These are phyloP conservation scores for Immersiporthe knoxdaviesiana DNA, from an alignment of 2,329 filamentous ascomycete genomes.

Conservation along the genomic window DNA sequence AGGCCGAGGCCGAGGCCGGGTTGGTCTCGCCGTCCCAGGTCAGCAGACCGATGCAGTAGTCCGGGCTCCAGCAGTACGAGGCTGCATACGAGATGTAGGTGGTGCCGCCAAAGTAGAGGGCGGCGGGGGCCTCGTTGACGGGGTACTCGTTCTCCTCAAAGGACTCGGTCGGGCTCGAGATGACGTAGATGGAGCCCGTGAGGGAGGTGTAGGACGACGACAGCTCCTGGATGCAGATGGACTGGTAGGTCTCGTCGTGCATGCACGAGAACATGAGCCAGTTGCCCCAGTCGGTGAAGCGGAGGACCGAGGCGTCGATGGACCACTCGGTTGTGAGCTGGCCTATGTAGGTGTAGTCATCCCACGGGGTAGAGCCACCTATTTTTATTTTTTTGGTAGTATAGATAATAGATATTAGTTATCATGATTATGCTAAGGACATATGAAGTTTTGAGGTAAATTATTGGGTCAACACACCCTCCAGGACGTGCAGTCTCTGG, in stretches of 20 bases:
- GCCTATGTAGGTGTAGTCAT: conserved; percentile 52
- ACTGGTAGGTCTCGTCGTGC: conserved; percentile 44
- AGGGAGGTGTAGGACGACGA: conserved; percentile 46
- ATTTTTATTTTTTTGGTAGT: no score
- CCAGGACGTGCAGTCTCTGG: conserved; percentile 56
- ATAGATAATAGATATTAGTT: no score
- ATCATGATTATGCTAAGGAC: no score
- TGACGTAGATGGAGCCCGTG: conserved; percentile 48
- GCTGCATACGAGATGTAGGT: conserved; percentile 59
- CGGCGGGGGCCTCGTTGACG: conserved; percentile 59
- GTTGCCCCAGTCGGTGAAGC: conserved; percentile 49
- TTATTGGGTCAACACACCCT: conserved; percentile 47
- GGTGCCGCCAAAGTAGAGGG: conserved; percentile 56
- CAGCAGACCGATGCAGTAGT: conserved; percentile 57
- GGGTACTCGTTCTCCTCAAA: conserved; percentile 55
- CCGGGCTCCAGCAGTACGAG: conserved; percentile 58
- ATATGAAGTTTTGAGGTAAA: no score
- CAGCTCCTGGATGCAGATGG: conserved; percentile 45
- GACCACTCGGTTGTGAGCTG: conserved; percentile 53
- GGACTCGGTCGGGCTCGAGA: conserved; percentile 53
- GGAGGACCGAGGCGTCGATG: conserved; percentile 58
- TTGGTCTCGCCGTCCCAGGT: conserved; percentile 56
- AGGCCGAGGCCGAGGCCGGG: conserved; percentile 47
- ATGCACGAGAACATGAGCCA: conserved; percentile 61
- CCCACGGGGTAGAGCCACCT: conserved; percentile 57